phyloP scores from a whole-genome alignment of 805 yeast genomes.

The Priceomyces fermenticarens region DNA sequence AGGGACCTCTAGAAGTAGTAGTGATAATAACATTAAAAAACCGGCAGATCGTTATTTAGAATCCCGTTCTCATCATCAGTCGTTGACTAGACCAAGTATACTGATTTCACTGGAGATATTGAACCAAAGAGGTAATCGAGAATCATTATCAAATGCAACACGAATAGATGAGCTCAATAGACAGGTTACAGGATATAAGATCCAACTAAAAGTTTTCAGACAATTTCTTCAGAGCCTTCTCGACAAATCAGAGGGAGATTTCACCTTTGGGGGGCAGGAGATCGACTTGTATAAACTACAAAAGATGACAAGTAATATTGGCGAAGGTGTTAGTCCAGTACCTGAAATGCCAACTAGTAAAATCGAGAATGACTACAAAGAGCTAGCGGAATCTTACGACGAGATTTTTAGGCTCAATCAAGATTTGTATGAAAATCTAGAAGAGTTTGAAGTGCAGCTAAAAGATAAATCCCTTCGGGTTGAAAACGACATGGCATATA shows the following conservation, averaged over 20 bases:
- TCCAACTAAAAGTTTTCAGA: constrained; percentile 37
- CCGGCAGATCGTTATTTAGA: background rate
- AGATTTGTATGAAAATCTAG: constrained; percentile 35
- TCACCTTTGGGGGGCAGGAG: background rate
- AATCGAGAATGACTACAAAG: constrained; percentile 11
- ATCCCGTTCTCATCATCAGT: background rate
- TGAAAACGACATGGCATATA: constrained; percentile 8
- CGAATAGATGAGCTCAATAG: constrained; percentile 30
- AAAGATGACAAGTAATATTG: background rate
- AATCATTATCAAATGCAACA: constrained; percentile 14
- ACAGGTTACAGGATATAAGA: constrained; percentile 34
- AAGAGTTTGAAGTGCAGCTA: constrained; percentile 30
- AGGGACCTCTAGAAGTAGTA: background rate
- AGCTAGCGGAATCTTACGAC: constrained; percentile 24
- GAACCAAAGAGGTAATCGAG: constrained; percentile 1
- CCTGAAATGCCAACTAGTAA: too few relatives aligned
- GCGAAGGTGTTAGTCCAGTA: background rate
- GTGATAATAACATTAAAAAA: background rate
- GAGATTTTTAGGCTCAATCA: constrained; percentile 35
- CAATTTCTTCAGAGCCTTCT: constrained; percentile 37
- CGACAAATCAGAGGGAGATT: constrained; percentile 11
- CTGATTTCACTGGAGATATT: background rate
- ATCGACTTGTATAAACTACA: constrained; percentile 7
- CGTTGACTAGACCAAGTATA: background rate
- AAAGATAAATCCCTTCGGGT: constrained; percentile 24